Base-by-base conservation (phyloP, 2,329 filamentous ascomycete genomes). In the Arthroderma sp. region DNA sequence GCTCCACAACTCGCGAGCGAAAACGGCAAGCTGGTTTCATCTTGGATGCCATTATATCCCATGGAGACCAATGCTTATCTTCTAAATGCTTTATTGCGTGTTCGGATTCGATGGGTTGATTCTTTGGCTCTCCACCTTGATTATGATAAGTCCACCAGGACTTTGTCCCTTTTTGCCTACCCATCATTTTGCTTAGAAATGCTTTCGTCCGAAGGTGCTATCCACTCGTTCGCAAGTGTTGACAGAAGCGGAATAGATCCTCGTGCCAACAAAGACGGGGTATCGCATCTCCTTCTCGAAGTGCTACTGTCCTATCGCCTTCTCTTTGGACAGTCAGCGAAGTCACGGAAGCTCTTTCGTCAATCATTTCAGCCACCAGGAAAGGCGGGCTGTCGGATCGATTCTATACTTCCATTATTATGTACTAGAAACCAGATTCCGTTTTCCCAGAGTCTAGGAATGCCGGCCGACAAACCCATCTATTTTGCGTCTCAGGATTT, bases 21-120 rank as follows among this genome's bases (percentile, higher is more conserved):
- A 19, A 41, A 17, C n/a, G 9, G n/a, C n/a, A 41, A 41, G n/a
- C 6, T 19, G 3, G 39, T 17, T 7, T 41, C n/a, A 7, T 19
- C n/a, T 8, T 41, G 39, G 39, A 5, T 19, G 9, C 39, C 39
- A 19, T 38, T 33, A 5, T 35, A 49, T 41, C 57, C 38, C 39
- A 25, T 44, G 3, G 55, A 57, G 4, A 39, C 37, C 28, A 57
- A 57, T 52, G 31, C 31, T 2, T 23, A 52, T 11, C 43, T 57
- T 2, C 31, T 57, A 4, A 38, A 15, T 7, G 17, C 43, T 1
- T 23, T 57, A n/a, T 11, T 38, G 17, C 28, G 47, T n/a, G 55
- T 57, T 52, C 43, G 37, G 2, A 41, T 57, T 39, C 15, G 19
- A 7, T 57, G 55, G 55, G 44, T 57, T 1, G 55, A 57, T 39